These are phyloP conservation scores for Pythium utonaiense DNA, from an alignment of 352 stramenopile species.

Conservation along the genomic window DNA sequence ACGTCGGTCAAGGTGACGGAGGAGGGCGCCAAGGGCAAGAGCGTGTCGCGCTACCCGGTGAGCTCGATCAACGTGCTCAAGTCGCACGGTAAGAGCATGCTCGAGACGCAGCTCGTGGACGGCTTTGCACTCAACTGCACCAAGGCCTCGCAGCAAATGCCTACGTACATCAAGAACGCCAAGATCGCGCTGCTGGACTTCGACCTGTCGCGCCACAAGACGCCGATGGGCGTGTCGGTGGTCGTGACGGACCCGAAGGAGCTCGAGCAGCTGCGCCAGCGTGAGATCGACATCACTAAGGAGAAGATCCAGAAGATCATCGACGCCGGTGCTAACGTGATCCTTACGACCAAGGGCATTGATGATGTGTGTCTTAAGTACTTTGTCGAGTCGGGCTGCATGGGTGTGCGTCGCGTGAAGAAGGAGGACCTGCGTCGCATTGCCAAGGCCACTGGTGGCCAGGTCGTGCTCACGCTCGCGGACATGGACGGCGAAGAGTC, in stretches of 20 bases:
- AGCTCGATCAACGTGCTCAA: conserved; percentile 99
- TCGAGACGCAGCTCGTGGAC: conserved; percentile 90
- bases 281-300: conserved; percentile 99
- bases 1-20: conserved; percentile 94
- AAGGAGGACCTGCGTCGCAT: conserved; percentile 98
- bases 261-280: conserved; percentile 97
- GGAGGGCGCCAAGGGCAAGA: conserved; percentile 78
- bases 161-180: conserved; percentile 90
- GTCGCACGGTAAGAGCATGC: conserved; percentile 88
- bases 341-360: conserved; percentile 99
- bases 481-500: conserved; percentile 98
- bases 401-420: conserved; percentile 96
- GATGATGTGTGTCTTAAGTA: conserved; percentile 99
- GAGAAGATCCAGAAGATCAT: conserved; percentile 99
- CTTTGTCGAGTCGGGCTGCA: conserved; percentile 98
- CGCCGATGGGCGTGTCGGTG: conserved; percentile 95
- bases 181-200: conserved; percentile 99
- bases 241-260: conserved; percentile 92
- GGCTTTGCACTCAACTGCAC: conserved; percentile 98
- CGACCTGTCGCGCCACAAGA: conserved; percentile 97
- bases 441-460: conserved; percentile 97
- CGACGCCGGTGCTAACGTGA: conserved; percentile 96
- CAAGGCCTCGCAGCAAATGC: conserved; percentile 97
- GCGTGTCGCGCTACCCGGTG: conserved; percentile 93
- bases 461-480: conserved; percentile 96